Percentiles rank a stretch among this genome's conserved stretches.
phyloP scores from a whole-genome alignment of 2,329 filamentous ascomycete genomes.

The Harringtonia aguacate region DNA sequence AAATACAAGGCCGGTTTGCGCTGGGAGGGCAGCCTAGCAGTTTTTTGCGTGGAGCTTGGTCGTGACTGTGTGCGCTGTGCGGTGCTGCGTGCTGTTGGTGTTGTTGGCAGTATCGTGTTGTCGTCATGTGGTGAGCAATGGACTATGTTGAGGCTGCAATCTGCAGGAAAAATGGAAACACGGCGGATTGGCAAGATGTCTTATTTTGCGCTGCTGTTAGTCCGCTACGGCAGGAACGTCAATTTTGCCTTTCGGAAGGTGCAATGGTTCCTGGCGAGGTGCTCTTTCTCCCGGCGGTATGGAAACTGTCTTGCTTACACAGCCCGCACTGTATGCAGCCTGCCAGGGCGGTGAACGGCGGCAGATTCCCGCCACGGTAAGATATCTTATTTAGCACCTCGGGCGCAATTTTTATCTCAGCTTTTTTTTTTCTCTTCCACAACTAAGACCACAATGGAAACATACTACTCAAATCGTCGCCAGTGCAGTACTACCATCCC shows the following conservation, averaged over 20 bases:
- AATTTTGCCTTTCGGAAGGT: too few relatives aligned
- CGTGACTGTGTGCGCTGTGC: neutral
- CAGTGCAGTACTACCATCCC: conserved; percentile 22
- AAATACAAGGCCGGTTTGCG: conserved; percentile 1
- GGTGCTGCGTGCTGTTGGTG: too few relatives aligned
- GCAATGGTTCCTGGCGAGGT: neutral
- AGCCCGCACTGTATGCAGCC: neutral
- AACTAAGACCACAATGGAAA: conserved; percentile 19
- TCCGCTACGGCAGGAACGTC: too few relatives aligned
- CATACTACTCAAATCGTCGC: conserved; percentile 21
- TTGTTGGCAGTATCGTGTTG: too few relatives aligned
- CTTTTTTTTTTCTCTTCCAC: conserved; percentile 12
- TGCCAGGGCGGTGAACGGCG: conserved; percentile 1
- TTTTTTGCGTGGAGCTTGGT: neutral
- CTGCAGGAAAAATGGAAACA: too few relatives aligned
- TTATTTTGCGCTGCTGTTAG: too few relatives aligned
- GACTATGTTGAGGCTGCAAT: too few relatives aligned
- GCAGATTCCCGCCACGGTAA: neutral
- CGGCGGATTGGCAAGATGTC: too few relatives aligned
- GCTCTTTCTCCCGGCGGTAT: neutral
- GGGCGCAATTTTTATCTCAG: conserved; percentile 1
- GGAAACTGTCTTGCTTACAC: neutral
- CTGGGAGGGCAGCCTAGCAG: neutral
- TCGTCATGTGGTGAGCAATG: too few relatives aligned
- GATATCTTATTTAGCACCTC: neutral